phyloP scores from a whole-genome alignment of 352 stramenopile genomes.

The Phytophthora pisi region DNA sequence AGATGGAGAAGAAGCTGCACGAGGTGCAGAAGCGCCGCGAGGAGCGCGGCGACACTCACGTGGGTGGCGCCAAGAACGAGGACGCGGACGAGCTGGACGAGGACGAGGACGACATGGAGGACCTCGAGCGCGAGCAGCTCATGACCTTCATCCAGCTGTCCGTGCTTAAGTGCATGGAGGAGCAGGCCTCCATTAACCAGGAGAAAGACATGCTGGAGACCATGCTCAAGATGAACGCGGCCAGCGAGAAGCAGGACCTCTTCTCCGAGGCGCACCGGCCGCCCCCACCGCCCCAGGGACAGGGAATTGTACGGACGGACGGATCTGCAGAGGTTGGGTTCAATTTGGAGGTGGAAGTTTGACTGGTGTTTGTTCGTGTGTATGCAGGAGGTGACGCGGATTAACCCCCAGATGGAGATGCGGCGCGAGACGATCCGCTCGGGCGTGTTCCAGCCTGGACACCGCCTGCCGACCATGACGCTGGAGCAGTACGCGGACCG shows the following conservation, averaged over 20 bases:
- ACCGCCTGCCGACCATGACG: conserved; percentile 96
- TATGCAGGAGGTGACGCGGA: conserved; percentile 79
- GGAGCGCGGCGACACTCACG: conserved; percentile 29
- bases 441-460: conserved; percentile 94
- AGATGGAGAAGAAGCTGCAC: conserved; percentile 74
- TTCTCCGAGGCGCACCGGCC: conserved; percentile 75
- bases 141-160: conserved; percentile 80
- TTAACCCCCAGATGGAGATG: conserved; percentile 89
- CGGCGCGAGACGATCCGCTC: conserved; percentile 86
- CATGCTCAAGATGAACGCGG: conserved; percentile 83
- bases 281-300: conserved; percentile 61
- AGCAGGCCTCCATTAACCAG: conserved; percentile 75
- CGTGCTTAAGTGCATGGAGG: conserved; percentile 80
- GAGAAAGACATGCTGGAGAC: conserved; percentile 88
- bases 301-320: conserved; percentile 72
- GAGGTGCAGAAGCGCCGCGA: conserved; percentile 56
- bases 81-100: conserved; percentile 41
- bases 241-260: conserved; percentile 58
- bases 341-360: not conserved
- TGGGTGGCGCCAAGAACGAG: conserved; percentile 19
- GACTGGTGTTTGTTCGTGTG: not conserved
- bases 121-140: conserved; percentile 85
- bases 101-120: conserved; percentile 67
- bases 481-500: conserved; percentile 93
- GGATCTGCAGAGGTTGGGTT: not conserved